Conservation (phyloP, 331 rosid genomes). For the Rhamnella rubrinervis region DNA sequence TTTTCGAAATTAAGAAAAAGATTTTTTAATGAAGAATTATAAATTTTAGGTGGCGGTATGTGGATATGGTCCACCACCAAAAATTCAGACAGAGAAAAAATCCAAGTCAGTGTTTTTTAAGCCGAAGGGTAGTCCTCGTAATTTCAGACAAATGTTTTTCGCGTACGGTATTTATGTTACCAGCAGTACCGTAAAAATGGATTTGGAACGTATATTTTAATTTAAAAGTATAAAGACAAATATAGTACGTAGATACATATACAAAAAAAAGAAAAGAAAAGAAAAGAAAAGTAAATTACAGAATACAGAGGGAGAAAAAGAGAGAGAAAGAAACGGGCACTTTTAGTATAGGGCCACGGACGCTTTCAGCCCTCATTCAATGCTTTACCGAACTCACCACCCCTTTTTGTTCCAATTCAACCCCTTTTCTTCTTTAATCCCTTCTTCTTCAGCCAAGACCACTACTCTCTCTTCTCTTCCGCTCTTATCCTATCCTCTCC, state of each 20-base stretch:
- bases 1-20: neutral
- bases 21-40: neutral
- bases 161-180: slow-evolving; percentile 1
- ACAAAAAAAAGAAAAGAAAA: neutral
- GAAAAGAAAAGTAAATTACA: neutral
- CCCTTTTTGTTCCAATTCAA: slow-evolving; percentile 49
- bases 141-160: slow-evolving; percentile 3
- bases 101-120: slow-evolving; percentile 8
- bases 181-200: slow-evolving; percentile 2
- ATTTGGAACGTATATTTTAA: slow-evolving; percentile 28
- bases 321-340: slow-evolving; percentile 45
- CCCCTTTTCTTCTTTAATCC: slow-evolving; percentile 32
- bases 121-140: slow-evolving; percentile 26
- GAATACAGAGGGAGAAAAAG: slow-evolving; percentile 20
- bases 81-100: slow-evolving; percentile 11
- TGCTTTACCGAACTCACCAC: slow-evolving; percentile 82
- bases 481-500: slow-evolving; percentile 17
- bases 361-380: slow-evolving; percentile 62
- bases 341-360: slow-evolving; percentile 50
- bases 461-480: slow-evolving; percentile 11
- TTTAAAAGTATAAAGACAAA: slow-evolving; percentile 31
- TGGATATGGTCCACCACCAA: slow-evolving; percentile 28
- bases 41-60: slow-evolving; percentile 7
- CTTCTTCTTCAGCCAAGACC: neutral
- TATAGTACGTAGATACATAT: neutral